These are phyloP conservation scores for Ploettnerulaceae sp. DNA, from an alignment of 2,329 filamentous ascomycete genomes.

Conservation along the genomic window DNA sequence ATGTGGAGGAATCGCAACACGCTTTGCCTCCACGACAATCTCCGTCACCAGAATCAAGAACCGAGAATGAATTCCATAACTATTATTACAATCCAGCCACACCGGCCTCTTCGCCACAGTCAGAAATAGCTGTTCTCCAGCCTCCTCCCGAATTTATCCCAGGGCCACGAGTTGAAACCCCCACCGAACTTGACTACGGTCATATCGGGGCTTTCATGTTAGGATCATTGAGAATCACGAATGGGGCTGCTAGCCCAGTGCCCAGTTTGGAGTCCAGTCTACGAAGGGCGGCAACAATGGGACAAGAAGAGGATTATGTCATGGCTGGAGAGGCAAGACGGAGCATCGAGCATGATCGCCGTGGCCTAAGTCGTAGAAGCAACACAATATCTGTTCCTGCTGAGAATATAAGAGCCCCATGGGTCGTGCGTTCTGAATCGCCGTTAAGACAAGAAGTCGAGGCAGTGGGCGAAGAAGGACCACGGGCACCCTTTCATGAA, in stretches of 20 bases:
- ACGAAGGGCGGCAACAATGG: conserved; percentile 16
- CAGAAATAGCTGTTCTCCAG: conserved; percentile 11
- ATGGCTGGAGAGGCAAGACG: conserved; percentile 6
- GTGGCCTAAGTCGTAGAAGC: conserved; percentile 19
- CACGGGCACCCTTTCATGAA: background rate
- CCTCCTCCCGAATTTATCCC: conserved; percentile 11
- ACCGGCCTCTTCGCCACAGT: conserved; percentile 16
- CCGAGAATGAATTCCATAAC: conserved; percentile 12
- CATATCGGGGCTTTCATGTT: conserved; percentile 59
- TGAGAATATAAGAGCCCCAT: conserved; percentile 19
- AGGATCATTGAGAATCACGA: conserved; percentile 57
- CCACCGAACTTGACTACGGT: conserved; percentile 52
- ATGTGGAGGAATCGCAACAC: conserved; percentile 16
- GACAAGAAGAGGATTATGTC: conserved; percentile 23
- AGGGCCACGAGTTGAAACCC: conserved; percentile 37
- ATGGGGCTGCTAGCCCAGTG: conserved; percentile 49
- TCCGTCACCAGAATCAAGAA: background rate
- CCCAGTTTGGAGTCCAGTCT: conserved; percentile 35
- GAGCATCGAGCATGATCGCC: conserved; percentile 10
- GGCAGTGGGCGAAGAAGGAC: background rate
- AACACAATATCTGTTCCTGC: conserved; percentile 23
- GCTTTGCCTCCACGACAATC: conserved; percentile 19
- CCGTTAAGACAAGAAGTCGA: conserved; percentile 20
- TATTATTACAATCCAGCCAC: conserved; percentile 18
- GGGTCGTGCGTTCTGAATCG: conserved; percentile 23